Evolutionary conservation across 164 flowering plant genomes (phyloP).

Genomic region (Magnolia sinica): DNA sequence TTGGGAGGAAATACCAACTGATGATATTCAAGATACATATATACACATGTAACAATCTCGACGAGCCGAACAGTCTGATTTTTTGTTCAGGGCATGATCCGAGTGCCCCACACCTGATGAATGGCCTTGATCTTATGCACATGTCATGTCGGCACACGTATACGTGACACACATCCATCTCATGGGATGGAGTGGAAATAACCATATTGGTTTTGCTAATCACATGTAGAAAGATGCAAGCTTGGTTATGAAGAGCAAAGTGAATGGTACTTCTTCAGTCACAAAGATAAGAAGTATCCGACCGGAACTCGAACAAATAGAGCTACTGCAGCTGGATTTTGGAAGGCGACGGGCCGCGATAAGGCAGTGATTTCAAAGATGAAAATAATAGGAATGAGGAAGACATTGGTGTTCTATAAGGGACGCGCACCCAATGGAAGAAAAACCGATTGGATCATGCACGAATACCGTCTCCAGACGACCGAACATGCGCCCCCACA

Average conservation of each 20-base stretch:
- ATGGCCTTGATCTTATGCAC: too few relatives aligned
- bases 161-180: too few relatives aligned
- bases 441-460: slow-evolving; percentile 84
- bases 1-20: too few relatives aligned
- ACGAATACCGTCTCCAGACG: slow-evolving; percentile 69
- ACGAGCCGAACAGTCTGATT: too few relatives aligned
- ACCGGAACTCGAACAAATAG: slow-evolving; percentile 75
- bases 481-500: slow-evolving; percentile 58
- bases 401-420: slow-evolving; percentile 77
- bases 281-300: slow-evolving; percentile 80
- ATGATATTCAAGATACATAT: too few relatives aligned
- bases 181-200: too few relatives aligned
- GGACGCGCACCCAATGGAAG: slow-evolving; percentile 82
- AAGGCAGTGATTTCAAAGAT: slow-evolving; percentile 67
- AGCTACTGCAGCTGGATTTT: slow-evolving; percentile 77
- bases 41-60: too few relatives aligned
- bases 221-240: slow-evolving; percentile 55
- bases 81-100: too few relatives aligned
- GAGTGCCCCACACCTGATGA: too few relatives aligned
- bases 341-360: slow-evolving; percentile 89
- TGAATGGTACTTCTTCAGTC: slow-evolving; percentile 86
- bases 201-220: neutral
- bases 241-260: slow-evolving; percentile 62
- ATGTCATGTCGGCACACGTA: too few relatives aligned
- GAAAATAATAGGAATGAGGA: slow-evolving; percentile 69